Base-by-base conservation (phyloP, 768 basidiomycete genomes). In the Butyriboletus loyo region DNA sequence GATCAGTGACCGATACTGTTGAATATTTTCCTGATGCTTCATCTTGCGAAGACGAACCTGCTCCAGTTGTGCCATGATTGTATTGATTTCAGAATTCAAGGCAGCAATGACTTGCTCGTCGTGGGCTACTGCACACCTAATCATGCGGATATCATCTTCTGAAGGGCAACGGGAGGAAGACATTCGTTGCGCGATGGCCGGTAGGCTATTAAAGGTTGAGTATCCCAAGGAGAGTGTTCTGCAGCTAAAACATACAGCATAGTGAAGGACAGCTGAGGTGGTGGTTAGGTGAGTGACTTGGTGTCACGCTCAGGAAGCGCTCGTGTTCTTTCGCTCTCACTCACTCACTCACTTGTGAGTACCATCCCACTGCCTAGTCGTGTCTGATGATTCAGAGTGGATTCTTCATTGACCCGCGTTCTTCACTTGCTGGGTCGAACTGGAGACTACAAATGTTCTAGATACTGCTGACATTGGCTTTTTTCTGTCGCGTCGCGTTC, bases 361-460 rank as follows among this genome's bases (percentile, higher is more conserved):
- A 49, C 55, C 22, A 10, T 46, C 58, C 46, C 50, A 8, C 8
- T 31, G 45, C 37, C 32, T 35, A 1, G 36, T 54, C 32, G 32
- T 21, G 60, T 30, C 67, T 69, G 90, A 92, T 92, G 88, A 92
- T 82, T 87, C 85, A 88, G 90, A 92, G 90, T 92, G 90, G 90
- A 89, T 84, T 75, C 90, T 86, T 72, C 69, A 87, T 81, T 75
- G 78, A 91, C 82, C 87, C 77, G 72, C 70, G 59, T 67, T 62
- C 15, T 49, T 39, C 49, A 54, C 55, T 58, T 56, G 75, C 68
- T 72, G 86, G 87, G 85, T 87, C 74, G 80, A 79, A 56, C 66
- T 80, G 89, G 77, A 80, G 90, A 92, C 88, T 73, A 66, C 63
- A 75, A 75, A 83, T 79, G 88, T 89, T 90, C 89, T 78, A 84